These are phyloP conservation scores for Epipyxis sp. DNA, from an alignment of 108 stramenopile species.

Conservation along the genomic window DNA sequence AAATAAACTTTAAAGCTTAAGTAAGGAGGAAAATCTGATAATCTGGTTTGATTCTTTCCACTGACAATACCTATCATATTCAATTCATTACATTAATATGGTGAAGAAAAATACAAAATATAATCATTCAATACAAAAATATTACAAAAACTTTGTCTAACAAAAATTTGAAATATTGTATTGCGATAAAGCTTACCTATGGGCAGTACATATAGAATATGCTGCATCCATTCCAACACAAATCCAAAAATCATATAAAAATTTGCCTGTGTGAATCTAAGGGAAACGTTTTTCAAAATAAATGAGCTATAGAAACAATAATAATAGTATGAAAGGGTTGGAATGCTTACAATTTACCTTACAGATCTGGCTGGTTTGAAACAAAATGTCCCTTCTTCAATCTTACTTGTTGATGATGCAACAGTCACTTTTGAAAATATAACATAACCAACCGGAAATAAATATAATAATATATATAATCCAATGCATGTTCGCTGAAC, in stretches of 20 bases:
- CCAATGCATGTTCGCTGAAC: slow-evolving; percentile 14
- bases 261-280: slow-evolving; percentile 15
- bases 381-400: slow-evolving; percentile 33
- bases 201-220: slow-evolving; percentile 10
- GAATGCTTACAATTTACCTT: no score
- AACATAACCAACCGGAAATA: slow-evolving; percentile 23
- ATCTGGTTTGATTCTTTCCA: not conserved
- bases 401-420: not conserved
- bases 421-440: slow-evolving; percentile 18
- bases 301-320: not conserved
- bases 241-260: slow-evolving; percentile 23
- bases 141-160: no score
- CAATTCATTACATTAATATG: no score
- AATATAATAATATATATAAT: slow-evolving; percentile 21
- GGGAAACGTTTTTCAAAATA: not conserved
- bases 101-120: no score
- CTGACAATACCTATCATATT: slow-evolving; percentile 24
- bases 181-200: not conserved
- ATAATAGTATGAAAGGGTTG: no score
- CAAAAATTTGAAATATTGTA: no score
- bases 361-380: slow-evolving; percentile 25
- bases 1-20: slow-evolving; percentile 16
- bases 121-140: no score
- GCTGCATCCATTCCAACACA: slow-evolving; percentile 26
- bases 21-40: slow-evolving; percentile 28